These are phyloP conservation scores for Dujonia santamariae DNA, from an alignment of 1,139 yeast genomes.

Conservation along the genomic window DNA sequence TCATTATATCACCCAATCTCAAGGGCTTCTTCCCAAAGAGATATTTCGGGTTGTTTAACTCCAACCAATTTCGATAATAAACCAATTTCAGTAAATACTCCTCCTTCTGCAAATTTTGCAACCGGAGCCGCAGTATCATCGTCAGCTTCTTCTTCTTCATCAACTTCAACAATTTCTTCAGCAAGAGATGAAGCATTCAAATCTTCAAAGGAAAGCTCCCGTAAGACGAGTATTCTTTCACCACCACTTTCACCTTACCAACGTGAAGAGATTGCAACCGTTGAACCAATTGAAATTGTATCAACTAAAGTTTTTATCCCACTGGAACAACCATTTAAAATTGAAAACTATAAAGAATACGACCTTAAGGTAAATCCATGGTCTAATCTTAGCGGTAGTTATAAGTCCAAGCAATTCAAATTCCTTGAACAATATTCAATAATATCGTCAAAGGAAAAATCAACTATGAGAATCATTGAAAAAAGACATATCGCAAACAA, in stretches of 20 bases:
- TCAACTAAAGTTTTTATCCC: slow-evolving; percentile 7
- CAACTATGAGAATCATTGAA: slow-evolving; percentile 7
- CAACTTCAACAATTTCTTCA: too few species aligned
- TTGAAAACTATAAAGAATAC: slow-evolving; percentile 46
- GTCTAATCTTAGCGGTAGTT: slow-evolving; percentile 38
- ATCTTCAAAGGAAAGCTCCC: slow-evolving; percentile 4
- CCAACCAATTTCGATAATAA: slow-evolving; percentile 19
- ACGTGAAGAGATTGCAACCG: slow-evolving; percentile 14
- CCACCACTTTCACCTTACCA: slow-evolving; percentile 69
- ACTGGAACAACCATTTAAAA: slow-evolving; percentile 36
- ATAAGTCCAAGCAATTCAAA: slow-evolving; percentile 44
- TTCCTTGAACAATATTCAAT: slow-evolving; percentile 50
- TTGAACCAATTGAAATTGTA: slow-evolving; percentile 15
- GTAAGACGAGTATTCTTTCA: slow-evolving; percentile 41
- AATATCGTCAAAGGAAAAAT: slow-evolving; percentile 20
- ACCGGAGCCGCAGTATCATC: too few species aligned
- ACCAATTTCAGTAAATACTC: neutral
- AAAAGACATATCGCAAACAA: slow-evolving; percentile 16
- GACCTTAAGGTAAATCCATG: slow-evolving; percentile 53
- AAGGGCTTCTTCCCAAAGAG: slow-evolving; percentile 26
- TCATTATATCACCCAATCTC: slow-evolving; percentile 35
- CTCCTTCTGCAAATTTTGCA: too few species aligned
- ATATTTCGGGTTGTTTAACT: slow-evolving; percentile 36
- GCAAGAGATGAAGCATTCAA: too few species aligned
- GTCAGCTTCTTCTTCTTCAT: too few species aligned